phyloP scores from a whole-genome alignment of 2,329 filamentous ascomycete species.

The Cladosporium phlei region DNA sequence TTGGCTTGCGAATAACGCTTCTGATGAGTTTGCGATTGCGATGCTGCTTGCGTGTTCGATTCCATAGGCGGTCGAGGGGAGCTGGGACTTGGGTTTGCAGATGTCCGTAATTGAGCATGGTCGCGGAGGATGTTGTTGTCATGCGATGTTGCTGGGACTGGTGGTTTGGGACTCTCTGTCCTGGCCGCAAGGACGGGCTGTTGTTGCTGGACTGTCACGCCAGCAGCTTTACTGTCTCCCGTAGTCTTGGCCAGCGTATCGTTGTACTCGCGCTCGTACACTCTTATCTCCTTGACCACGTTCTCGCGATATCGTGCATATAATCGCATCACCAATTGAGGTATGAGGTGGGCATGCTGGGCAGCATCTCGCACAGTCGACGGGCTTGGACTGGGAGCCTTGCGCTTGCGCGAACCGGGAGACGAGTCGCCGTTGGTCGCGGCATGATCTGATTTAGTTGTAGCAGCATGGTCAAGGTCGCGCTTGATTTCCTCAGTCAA shows the following conservation, averaged over 20 bases:
- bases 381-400: slow-evolving; percentile 61
- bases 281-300: slow-evolving; percentile 63
- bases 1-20: slow-evolving; percentile 29
- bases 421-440: slow-evolving; percentile 46
- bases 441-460: slow-evolving; percentile 1
- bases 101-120: slow-evolving; percentile 8
- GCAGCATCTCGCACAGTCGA: slow-evolving; percentile 63
- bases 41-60: slow-evolving; percentile 13
- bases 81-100: slow-evolving; percentile 18
- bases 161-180: slow-evolving; percentile 38
- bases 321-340: slow-evolving; percentile 65
- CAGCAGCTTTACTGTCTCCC: slow-evolving; percentile 58
- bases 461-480: slow-evolving; percentile 27
- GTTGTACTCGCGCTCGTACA: slow-evolving; percentile 66
- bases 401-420: slow-evolving; percentile 63
- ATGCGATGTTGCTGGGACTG: slow-evolving; percentile 22
- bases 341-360: slow-evolving; percentile 63
- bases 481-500: slow-evolving; percentile 65
- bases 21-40: slow-evolving; percentile 11
- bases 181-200: slow-evolving; percentile 23
- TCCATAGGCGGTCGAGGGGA: slow-evolving; percentile 14
- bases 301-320: slow-evolving; percentile 70
- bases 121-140: slow-evolving; percentile 14
- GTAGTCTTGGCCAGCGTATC: slow-evolving; percentile 62
- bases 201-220: neutral